Evolutionary conservation across 1,284 basidiomycete species (phyloP).

Genomic region (Rugosomyces carneus): DNA sequence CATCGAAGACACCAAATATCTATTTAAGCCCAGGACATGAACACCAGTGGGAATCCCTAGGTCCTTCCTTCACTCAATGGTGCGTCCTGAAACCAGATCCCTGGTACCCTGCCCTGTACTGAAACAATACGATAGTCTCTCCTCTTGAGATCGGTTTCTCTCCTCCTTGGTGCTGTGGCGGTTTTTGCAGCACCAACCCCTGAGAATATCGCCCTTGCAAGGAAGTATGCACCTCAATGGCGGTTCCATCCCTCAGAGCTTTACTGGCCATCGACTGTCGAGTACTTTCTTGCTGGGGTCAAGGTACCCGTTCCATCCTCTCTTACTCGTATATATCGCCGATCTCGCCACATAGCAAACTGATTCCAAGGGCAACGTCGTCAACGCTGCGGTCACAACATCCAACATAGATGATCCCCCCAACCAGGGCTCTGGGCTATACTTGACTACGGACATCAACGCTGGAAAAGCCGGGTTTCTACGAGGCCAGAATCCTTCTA

Average conservation of each 20-base stretch:
- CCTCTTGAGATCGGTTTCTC: slow-evolving; percentile 4
- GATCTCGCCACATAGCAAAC: slow-evolving; percentile 7
- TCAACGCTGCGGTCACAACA: slow-evolving; percentile 9
- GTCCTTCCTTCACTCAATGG: slow-evolving; percentile 1
- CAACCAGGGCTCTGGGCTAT: slow-evolving; percentile 12
- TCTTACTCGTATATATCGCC: neutral
- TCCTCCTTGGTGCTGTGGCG: slow-evolving; percentile 4
- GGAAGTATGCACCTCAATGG: slow-evolving; percentile 17
- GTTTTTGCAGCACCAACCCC: slow-evolving; percentile 12
- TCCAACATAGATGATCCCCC: slow-evolving; percentile 10
- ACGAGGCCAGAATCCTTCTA: slow-evolving; percentile 16
- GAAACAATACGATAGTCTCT: neutral
- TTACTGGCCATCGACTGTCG: slow-evolving; percentile 16
- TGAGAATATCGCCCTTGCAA: slow-evolving; percentile 13
- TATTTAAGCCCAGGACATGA: neutral
- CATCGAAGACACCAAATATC: neutral
- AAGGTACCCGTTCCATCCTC: slow-evolving; percentile 10
- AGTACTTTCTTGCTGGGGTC: slow-evolving; percentile 15
- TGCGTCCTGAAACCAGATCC: neutral
- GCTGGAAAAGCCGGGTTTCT: slow-evolving; percentile 14
- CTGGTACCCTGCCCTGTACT: neutral
- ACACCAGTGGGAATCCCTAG: neutral
- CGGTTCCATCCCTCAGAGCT: slow-evolving; percentile 15
- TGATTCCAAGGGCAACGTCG: slow-evolving; percentile 13
- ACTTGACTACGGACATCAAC: slow-evolving; percentile 13